Evolutionary conservation across 495 filamentous ascomycete species (phyloP).

Genomic region (Neurospora sp.): DNA sequence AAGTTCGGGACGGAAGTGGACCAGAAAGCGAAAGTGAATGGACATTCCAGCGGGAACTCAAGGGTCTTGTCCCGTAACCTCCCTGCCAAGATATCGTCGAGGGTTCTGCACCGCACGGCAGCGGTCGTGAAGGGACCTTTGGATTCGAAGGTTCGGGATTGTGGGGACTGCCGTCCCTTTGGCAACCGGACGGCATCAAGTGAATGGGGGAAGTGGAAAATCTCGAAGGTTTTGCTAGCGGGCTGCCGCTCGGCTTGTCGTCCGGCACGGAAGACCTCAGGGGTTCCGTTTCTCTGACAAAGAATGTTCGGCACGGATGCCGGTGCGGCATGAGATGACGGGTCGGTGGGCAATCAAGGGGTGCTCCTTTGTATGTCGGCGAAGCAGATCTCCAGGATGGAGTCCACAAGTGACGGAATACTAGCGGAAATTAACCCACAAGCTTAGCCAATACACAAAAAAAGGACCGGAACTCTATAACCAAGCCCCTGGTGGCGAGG

Average conservation of each 20-base stretch:
- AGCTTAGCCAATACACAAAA: too few relatives aligned
- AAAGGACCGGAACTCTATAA: too few relatives aligned
- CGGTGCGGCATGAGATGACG: not conserved
- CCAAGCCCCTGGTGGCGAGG: too few relatives aligned
- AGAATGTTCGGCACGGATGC: rapidly evolving
- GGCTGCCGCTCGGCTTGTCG: not conserved
- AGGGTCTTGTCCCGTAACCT: not conserved
- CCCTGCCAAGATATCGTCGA: not conserved
- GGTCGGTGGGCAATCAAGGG: rapidly evolving
- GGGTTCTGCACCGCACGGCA: not conserved
- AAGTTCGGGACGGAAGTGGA: not conserved
- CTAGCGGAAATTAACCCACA: too few relatives aligned
- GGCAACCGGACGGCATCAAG: not conserved
- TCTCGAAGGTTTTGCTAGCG: not conserved
- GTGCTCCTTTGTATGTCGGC: too few relatives aligned
- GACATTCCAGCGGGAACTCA: not conserved
- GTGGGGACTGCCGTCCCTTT: not conserved
- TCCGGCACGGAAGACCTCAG: not conserved
- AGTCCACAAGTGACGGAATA: too few relatives aligned
- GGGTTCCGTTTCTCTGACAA: not conserved
- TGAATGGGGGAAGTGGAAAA: not conserved
- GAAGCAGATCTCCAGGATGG: too few relatives aligned
- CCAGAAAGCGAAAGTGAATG: not conserved
- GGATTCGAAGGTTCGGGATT: not conserved
- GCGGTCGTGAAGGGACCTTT: not conserved